Conservation (phyloP, 2,329 filamentous ascomycete species). For the Aureobasidium sp. region DNA sequence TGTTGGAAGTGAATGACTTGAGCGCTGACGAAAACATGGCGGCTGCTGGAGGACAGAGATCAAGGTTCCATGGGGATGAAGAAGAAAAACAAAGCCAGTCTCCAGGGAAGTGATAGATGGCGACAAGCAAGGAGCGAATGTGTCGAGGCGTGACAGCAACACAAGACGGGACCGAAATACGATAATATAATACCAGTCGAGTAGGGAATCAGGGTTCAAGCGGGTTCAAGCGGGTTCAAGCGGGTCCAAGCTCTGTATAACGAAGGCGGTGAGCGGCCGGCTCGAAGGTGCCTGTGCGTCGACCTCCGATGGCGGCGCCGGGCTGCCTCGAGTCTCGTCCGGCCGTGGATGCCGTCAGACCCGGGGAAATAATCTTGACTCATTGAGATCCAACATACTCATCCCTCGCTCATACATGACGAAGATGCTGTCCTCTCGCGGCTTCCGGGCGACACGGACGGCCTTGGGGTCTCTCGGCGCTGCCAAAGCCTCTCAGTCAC, state of each 20-base stretch:
- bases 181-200: neutral
- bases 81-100: no score
- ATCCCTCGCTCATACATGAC: neutral
- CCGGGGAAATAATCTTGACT: slow-evolving; percentile 6
- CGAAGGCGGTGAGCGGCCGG: no score
- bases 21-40: slow-evolving; percentile 88
- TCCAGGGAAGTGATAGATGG: no score
- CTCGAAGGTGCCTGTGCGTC: no score
- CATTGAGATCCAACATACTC: neutral
- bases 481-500: neutral
- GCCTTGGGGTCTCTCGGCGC: slow-evolving; percentile 3
- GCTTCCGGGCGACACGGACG: slow-evolving; percentile 22
- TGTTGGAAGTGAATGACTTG: slow-evolving; percentile 92
- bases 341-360: neutral
- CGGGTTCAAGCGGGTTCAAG: neutral
- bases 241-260: slow-evolving; percentile 14
- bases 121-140: neutral
- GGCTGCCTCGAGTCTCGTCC: neutral
- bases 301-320: slow-evolving; percentile 12
- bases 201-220: no score
- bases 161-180: neutral
- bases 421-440: slow-evolving; percentile 17
- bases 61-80: neutral
- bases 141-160: neutral
- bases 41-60: neutral